Evolutionary conservation across 2,329 filamentous ascomycete genomes (phyloP).

Genomic region (Xylariales sp.): DNA sequence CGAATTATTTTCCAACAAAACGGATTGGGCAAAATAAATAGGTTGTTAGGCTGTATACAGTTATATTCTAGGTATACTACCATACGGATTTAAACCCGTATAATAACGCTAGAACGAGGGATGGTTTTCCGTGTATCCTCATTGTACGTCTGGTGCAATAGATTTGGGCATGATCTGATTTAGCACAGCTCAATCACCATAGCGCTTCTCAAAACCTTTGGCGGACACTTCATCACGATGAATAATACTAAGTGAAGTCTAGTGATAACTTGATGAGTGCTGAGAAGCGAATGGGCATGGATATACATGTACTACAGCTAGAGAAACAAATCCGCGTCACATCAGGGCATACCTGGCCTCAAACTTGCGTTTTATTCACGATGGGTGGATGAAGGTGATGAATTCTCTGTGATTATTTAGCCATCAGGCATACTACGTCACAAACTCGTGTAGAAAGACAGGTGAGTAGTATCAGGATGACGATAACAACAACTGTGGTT

Average conservation of each 20-base stretch:
- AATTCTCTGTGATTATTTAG: not conserved
- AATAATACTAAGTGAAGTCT: not conserved
- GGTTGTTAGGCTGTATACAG: not conserved
- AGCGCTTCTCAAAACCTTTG: not conserved
- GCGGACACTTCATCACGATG: not conserved
- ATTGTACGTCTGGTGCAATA: not conserved
- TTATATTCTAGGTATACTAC: not conserved
- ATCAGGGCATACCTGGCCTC: too few species aligned
- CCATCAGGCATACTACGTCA: not conserved
- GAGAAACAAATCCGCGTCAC: not conserved
- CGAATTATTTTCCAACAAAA: not conserved
- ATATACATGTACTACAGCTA: not conserved
- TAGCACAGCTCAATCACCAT: not conserved
- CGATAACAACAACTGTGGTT: not conserved
- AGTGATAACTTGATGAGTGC: not conserved
- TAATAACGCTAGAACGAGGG: not conserved
- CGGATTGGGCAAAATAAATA: not conserved
- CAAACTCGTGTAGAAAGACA: not conserved
- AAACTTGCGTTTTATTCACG: not conserved
- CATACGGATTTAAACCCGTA: not conserved
- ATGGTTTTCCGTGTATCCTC: not conserved
- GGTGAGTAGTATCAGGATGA: not conserved
- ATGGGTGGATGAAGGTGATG: not conserved
- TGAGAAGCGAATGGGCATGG: not conserved
- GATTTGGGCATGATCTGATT: not conserved